These are phyloP conservation scores for Lasiodiplodia gonubiensis DNA, from an alignment of 2,329 filamentous ascomycete genomes.

Conservation along the genomic window DNA sequence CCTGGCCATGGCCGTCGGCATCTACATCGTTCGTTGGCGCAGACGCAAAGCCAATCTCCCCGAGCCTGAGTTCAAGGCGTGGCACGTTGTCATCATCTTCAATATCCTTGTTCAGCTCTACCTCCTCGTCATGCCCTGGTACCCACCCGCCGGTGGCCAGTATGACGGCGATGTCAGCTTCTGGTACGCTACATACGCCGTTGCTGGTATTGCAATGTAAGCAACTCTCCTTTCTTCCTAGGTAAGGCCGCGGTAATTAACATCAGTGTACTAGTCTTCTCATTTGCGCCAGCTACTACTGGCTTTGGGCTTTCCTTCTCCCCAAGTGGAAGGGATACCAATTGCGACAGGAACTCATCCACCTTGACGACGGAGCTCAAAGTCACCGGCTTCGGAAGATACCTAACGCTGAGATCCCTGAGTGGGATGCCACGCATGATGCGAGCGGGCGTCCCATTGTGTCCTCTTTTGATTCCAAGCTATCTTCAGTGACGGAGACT, in stretches of 20 bases:
- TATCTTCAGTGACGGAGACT: constrained; percentile 3
- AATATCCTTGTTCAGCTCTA: constrained; percentile 65
- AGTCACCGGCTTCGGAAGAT: constrained; percentile 62
- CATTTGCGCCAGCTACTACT: constrained; percentile 63
- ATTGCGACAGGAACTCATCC: constrained; percentile 61
- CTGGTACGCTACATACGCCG: constrained; percentile 74
- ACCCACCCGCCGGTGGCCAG: constrained; percentile 65
- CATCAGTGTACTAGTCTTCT: constrained; percentile 52
- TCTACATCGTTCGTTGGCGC: constrained; percentile 63
- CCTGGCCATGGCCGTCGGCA: constrained; percentile 61
- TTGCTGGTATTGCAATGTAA: constrained; percentile 68
- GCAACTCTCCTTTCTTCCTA: constrained; percentile 40
- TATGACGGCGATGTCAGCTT: constrained; percentile 71
- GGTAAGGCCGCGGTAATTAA: not conserved
- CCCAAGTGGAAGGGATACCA: constrained; percentile 60
- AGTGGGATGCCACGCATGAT: constrained; percentile 67
- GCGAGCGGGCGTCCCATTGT: constrained; percentile 37
- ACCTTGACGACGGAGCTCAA: constrained; percentile 56
- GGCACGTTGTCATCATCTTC: constrained; percentile 64
- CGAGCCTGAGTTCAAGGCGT: constrained; percentile 61
- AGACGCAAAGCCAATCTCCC: constrained; percentile 59
- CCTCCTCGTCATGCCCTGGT: constrained; percentile 73
- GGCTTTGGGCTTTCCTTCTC: constrained; percentile 62
- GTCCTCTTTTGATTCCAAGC: not conserved
- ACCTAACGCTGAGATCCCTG: constrained; percentile 54